Conservation (phyloP, 441 rosid species). For the Daphne laureola region DNA sequence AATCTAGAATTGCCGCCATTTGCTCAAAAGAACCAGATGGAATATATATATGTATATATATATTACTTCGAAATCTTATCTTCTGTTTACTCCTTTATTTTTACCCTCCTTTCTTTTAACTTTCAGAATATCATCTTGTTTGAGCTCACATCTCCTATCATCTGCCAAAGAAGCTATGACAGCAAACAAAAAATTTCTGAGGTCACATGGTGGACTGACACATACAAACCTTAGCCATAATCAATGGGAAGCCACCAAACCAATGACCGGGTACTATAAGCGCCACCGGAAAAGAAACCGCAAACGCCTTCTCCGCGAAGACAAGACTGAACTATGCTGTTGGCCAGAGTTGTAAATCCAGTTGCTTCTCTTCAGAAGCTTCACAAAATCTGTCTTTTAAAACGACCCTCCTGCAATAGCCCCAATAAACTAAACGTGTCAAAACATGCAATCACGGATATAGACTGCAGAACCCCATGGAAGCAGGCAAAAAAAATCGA, state of each 20-base stretch:
- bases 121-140: conserved; percentile 3
- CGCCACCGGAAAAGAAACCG: conserved; percentile 34
- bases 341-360: conserved; percentile 67
- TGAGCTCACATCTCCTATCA: conserved; percentile 29
- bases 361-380: conserved; percentile 56
- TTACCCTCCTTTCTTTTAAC: conserved; percentile 1
- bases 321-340: conserved; percentile 25
- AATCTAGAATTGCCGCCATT: conserved; percentile 50
- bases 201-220: conserved; percentile 20
- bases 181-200: not conserved
- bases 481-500: not conserved
- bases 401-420: too few species aligned
- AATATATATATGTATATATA: conserved; percentile 1
- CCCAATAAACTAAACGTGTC: conserved; percentile 17
- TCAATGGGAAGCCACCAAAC: conserved; percentile 68
- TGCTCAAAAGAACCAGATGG: conserved; percentile 6
- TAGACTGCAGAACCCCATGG: conserved; percentile 10
- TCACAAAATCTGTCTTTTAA: conserved; percentile 14
- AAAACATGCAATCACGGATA: not conserved
- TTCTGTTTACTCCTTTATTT: not conserved
- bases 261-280: conserved; percentile 21
- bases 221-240: conserved; percentile 51
- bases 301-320: conserved; percentile 39
- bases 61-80: not conserved
- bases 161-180: conserved; percentile 6